phyloP scores from a whole-genome alignment of 116 monocot species.

The Trichopus zeylanicus region DNA sequence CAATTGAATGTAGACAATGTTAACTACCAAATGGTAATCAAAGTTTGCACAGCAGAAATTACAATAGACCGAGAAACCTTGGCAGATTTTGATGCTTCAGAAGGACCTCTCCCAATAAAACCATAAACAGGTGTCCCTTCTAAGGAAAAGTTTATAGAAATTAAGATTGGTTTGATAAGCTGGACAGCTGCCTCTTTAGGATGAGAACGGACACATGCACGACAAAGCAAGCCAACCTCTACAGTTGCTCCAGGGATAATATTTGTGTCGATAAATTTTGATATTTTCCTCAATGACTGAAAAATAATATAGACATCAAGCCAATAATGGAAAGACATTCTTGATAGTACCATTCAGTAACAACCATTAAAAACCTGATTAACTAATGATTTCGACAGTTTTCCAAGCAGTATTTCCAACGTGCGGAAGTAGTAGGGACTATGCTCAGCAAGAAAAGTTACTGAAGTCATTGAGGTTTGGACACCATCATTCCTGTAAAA shows the following conservation, averaged over 20 bases:
- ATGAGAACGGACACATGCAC: slow-evolving; percentile 85
- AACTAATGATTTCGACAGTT: slow-evolving; percentile 70
- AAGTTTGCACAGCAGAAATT: background rate
- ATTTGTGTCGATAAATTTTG: slow-evolving; percentile 85
- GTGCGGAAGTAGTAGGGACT: slow-evolving; percentile 77
- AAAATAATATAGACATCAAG: slow-evolving; percentile 2
- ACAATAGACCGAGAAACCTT: slow-evolving; percentile 50
- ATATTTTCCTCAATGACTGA: slow-evolving; percentile 78
- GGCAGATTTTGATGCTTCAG: slow-evolving; percentile 27
- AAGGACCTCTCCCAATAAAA: slow-evolving; percentile 42
- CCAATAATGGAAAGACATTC: background rate
- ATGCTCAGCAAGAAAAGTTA: slow-evolving; percentile 92
- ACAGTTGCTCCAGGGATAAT: slow-evolving; percentile 90
- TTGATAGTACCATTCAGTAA: background rate
- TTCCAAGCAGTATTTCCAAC: slow-evolving; percentile 88
- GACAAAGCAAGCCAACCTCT: slow-evolving; percentile 94
- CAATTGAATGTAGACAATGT: slow-evolving; percentile 11
- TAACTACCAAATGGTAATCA: background rate
- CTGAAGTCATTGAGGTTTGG: slow-evolving; percentile 52
- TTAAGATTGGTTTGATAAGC: slow-evolving; percentile 74
- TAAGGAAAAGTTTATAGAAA: slow-evolving; percentile 50
- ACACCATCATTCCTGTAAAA: slow-evolving; percentile 65
- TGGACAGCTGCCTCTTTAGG: slow-evolving; percentile 58
- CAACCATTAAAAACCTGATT: slow-evolving; percentile 44
- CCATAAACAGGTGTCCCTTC: slow-evolving; percentile 60